phyloP scores from a whole-genome alignment of 148 eudicot species.

The Tetragonia tetragonoides region DNA sequence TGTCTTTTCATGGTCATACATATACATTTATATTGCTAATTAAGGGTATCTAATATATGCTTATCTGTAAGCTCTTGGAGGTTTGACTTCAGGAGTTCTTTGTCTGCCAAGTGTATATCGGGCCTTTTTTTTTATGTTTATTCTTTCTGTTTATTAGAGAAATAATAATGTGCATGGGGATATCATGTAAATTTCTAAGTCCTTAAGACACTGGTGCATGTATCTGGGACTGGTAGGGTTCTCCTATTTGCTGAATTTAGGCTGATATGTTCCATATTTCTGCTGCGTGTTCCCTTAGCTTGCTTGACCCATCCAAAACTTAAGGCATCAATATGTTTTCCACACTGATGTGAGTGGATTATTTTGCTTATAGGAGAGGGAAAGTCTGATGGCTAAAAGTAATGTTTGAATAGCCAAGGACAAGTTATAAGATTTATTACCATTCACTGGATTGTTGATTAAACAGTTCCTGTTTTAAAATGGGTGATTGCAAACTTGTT shows the following conservation, averaged over 20 bases:
- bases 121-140: not conserved
- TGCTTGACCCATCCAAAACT: not conserved
- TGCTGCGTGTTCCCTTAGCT: not conserved
- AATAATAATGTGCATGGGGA: not conserved
- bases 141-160: not conserved
- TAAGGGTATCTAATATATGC: not conserved
- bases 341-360: not conserved
- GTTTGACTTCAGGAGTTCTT: not conserved
- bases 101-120: not conserved
- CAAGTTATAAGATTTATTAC: not conserved
- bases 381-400: not conserved
- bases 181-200: not conserved
- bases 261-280: not conserved
- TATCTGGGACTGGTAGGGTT: not conserved
- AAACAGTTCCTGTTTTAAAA: not conserved
- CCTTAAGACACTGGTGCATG: not conserved
- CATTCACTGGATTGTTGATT: not conserved
- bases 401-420: not conserved
- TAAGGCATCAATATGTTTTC: not conserved
- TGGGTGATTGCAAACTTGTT: not conserved
- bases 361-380: not conserved
- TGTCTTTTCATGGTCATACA: constrained; percentile 2
- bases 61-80: constrained; percentile 2
- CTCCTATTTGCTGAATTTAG: not conserved
- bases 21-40: not conserved